Evolutionary conservation across 192 early-diverging fungal species (phyloP), one percentile per base, ranked within the genome.

Genomic region (Backusella tarrabulga): DNA sequence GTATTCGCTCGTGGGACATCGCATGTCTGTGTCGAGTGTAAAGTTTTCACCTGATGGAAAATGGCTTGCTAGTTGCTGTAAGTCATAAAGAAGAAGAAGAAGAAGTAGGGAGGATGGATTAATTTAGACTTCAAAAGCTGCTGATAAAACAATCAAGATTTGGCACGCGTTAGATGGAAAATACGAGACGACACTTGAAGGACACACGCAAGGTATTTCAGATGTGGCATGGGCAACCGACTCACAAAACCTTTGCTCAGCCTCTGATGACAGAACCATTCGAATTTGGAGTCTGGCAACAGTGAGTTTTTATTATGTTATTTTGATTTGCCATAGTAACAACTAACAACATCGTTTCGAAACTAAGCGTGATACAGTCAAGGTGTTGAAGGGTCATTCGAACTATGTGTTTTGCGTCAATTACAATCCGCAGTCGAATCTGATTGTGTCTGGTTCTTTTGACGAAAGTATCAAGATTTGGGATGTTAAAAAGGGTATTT

Each of bases 1-100:
- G 68, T 95, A 93, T 80, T 95, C 93, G 32, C 90, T 98, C 38
- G 91, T 93, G 2, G 98, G 98, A 4, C 98, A 99, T 84, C 94
- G 94, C 56, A 97, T 95, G 87, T 93, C 95, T 6, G 91, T 98
- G 0, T 97, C 97, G 0, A 92, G 94, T 68, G 97, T 98, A 15
- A 99, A 99, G 84, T 99, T 97, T 80, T 99, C 97, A 23, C 98
- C 98, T 6, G 97, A 99, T 81, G 98, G 98, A 38, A 92, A 93
- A 81, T 98, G 95, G 96, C 89, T 99, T 34, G 97, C 97, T 52
- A 96, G 94, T 63, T 84, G 90, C 35, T 94, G 94, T 94, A 89
- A 87, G 91, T 84, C 4, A 36, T 40, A 11, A 21, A 8, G 34
- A 9, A 21, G 40, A 40, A 8, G 21, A 35, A 40, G 21, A 36